Conservation (phyloP, 345 rosid genomes). For the Physaria fendleri region DNA sequence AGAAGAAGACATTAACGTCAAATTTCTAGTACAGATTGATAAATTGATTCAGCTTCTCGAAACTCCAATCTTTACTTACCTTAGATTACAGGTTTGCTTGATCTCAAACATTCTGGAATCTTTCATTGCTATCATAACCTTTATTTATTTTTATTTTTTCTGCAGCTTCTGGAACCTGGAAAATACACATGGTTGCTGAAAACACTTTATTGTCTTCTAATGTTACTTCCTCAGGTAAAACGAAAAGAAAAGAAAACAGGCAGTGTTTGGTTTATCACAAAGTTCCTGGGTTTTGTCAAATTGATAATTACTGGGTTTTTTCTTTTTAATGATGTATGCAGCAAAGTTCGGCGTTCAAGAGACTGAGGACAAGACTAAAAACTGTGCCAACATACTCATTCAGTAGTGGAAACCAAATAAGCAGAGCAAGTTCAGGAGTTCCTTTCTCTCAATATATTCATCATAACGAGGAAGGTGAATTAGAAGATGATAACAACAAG, state of each 20-base stretch:
- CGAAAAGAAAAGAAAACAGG: background rate
- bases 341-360: conserved; percentile 97
- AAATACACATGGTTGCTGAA: conserved; percentile 82
- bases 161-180: conserved; percentile 95
- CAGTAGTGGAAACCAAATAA: conserved; percentile 53
- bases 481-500: conserved; percentile 43
- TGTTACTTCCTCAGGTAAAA: conserved; percentile 96
- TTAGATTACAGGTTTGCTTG: conserved; percentile 85
- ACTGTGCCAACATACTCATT: conserved; percentile 78
- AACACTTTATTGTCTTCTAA: conserved; percentile 89
- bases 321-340: conserved; percentile 33
- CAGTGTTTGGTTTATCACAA: background rate
- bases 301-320: background rate
- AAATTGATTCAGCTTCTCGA: conserved; percentile 91
- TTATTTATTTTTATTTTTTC: background rate
- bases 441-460: conserved; percentile 52
- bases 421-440: conserved; percentile 63
- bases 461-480: conserved; percentile 57
- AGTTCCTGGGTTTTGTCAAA: background rate
- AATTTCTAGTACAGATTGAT: conserved; percentile 96
- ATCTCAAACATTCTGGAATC: background rate
- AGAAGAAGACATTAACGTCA: conserved; percentile 92
- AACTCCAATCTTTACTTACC: conserved; percentile 96
- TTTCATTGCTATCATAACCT: background rate
- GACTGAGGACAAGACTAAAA: conserved; percentile 81